A percentile compares a stretch with the other conserved stretches of the same genome.
phyloP scores from a whole-genome alignment of 225 moss, liverwort and hornwort species.

The Lunularia cruciata region DNA sequence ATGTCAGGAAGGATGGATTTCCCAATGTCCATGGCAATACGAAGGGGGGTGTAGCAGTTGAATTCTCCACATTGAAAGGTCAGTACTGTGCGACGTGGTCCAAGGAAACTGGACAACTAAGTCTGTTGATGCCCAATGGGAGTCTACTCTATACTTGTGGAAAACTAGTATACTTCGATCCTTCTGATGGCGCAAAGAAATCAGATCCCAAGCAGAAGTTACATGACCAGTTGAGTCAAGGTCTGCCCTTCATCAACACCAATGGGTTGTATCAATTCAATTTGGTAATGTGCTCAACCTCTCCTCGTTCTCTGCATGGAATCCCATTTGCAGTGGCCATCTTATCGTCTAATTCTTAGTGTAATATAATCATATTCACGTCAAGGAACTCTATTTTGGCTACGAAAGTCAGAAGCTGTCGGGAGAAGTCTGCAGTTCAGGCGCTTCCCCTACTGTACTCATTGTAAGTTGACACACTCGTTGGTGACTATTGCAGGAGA shows the following conservation, averaged over 20 bases:
- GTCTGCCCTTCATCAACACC: slow-evolving; percentile 64
- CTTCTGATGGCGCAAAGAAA: slow-evolving; percentile 72
- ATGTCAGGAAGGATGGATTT: slow-evolving; percentile 80
- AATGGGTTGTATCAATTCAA: slow-evolving; percentile 80
- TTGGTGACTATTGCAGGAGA: slow-evolving; percentile 44
- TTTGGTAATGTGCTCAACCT: slow-evolving; percentile 48
- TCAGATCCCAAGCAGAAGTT: slow-evolving; percentile 53
- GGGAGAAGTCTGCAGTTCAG: too few relatives aligned
- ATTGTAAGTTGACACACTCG: not conserved
- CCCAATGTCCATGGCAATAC: slow-evolving; percentile 89
- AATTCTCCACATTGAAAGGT: slow-evolving; percentile 73
- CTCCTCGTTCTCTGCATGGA: not conserved
- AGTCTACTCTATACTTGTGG: slow-evolving; percentile 58
- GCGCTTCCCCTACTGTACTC: not conserved
- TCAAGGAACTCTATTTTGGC: too few relatives aligned
- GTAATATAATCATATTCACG: too few relatives aligned
- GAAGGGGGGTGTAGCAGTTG: slow-evolving; percentile 62
- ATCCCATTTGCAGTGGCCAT: not conserved
- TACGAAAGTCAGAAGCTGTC: too few relatives aligned
- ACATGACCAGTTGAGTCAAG: slow-evolving; percentile 45
- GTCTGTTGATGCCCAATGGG: slow-evolving; percentile 73
- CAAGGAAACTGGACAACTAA: slow-evolving; percentile 55
- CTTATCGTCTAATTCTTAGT: too few relatives aligned
- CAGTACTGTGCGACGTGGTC: slow-evolving; percentile 84
- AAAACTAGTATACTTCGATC: slow-evolving; percentile 62